Percentiles rank a stretch among this genome's conserved stretches.
Conservation (phyloP, 768 basidiomycete species). For the Suillus plorans region DNA sequence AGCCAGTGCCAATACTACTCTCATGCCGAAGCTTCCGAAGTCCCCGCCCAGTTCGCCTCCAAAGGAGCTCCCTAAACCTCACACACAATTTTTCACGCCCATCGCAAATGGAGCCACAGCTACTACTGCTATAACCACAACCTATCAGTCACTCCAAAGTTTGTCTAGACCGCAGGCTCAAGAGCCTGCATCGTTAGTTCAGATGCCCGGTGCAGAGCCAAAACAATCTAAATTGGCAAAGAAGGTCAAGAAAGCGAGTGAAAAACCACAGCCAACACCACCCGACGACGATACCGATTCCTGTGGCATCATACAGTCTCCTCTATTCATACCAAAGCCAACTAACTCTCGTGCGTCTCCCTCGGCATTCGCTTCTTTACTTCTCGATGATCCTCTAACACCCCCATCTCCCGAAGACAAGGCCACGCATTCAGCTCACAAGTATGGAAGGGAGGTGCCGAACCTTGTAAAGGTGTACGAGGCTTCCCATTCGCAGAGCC, state of each 20-base stretch:
- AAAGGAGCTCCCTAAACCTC: constrained; percentile 42
- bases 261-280: constrained; percentile 37
- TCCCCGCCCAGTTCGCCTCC: constrained; percentile 23
- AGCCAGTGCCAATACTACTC: constrained; percentile 16
- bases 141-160: constrained; percentile 70
- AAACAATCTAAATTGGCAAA: constrained; percentile 74
- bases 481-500: constrained; percentile 28
- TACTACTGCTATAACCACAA: constrained; percentile 82
- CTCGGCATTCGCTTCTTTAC: constrained; percentile 74
- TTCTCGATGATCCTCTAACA: constrained; percentile 53
- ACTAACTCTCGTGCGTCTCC: constrained; percentile 68
- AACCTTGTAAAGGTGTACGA: constrained; percentile 29
- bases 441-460: constrained; percentile 33
- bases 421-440: constrained; percentile 31
- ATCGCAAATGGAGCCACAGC: constrained; percentile 83
- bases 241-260: constrained; percentile 64
- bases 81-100: constrained; percentile 72
- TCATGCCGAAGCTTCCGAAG: constrained; percentile 26
- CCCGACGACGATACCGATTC: constrained; percentile 38
- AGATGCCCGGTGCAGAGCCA: constrained; percentile 32
- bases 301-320: constrained; percentile 38
- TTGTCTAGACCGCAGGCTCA: constrained; percentile 41
- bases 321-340: constrained; percentile 58
- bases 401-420: constrained; percentile 33
- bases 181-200: constrained; percentile 22